Percentiles rank a stretch among this genome's conserved stretches.
Conservation (phyloP, 2,329 filamentous ascomycete genomes). For the Aspergillus ochraceus region DNA sequence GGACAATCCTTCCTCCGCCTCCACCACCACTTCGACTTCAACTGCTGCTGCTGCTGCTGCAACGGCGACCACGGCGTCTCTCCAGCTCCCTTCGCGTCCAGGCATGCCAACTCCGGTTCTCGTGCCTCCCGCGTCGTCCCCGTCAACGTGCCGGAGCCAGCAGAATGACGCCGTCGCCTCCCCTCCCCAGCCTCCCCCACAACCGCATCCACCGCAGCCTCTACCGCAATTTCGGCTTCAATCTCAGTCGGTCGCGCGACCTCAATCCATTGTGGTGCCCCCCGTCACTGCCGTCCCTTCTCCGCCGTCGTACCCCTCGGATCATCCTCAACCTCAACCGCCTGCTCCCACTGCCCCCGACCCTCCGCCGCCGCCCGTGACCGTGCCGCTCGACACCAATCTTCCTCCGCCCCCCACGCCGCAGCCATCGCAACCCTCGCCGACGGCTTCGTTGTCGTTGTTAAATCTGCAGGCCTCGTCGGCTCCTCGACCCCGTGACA, state of each 20-base stretch:
- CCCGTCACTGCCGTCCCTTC: constrained; percentile 18
- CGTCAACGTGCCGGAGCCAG: not conserved
- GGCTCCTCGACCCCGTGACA: not conserved
- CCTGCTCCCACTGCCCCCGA: not conserved
- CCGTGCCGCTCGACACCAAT: not conserved
- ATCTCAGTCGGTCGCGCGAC: not conserved
- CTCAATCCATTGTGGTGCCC: constrained; percentile 1
- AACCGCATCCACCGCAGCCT: constrained; percentile 1
- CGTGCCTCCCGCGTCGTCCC: constrained; percentile 6
- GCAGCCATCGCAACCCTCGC: not conserved
- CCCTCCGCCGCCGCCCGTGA: not conserved
- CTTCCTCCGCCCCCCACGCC: not conserved
- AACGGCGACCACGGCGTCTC: not conserved
- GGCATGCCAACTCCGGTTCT: constrained; percentile 16
- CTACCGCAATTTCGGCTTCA: constrained; percentile 13
- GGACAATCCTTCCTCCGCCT: constrained; percentile 13
- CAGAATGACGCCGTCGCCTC: constrained; percentile 7
- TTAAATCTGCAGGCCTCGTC: not conserved
- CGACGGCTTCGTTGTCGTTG: not conserved
- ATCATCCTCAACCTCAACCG: not conserved
- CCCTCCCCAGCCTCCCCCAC: not conserved
- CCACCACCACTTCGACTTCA: not conserved
- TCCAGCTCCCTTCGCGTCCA: constrained; percentile 1
- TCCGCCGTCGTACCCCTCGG: not conserved
- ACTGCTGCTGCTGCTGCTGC: not conserved